A percentile compares a stretch with the other conserved stretches of the same genome.
Evolutionary conservation across 176 grass and related monocot species (phyloP).

Genomic region (Musa itinerans): DNA sequence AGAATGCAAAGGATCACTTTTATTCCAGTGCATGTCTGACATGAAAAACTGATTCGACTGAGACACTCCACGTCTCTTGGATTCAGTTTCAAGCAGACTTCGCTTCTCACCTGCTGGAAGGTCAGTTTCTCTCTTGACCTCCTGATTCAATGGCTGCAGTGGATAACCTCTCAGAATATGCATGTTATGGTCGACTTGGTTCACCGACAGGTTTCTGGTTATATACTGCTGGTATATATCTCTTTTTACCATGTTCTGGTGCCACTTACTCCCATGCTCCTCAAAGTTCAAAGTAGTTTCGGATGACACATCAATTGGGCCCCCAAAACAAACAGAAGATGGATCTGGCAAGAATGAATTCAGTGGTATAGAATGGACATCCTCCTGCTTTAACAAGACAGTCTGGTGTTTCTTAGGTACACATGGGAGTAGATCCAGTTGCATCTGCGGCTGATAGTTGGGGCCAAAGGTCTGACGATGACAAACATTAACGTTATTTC

Average conservation of each 20-base stretch:
- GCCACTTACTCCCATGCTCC: conserved; percentile 25
- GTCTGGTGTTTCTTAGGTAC: conserved; percentile 15
- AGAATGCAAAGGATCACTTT: conserved; percentile 8
- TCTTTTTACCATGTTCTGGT: conserved; percentile 23
- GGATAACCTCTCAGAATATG: conserved; percentile 32
- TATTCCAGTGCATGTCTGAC: conserved; percentile 37
- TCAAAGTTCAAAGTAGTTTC: conserved; percentile 40
- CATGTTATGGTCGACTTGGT: conserved; percentile 28
- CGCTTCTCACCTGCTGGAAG: conserved; percentile 18
- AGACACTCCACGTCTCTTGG: conserved; percentile 18
- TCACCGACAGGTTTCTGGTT: conserved; percentile 29
- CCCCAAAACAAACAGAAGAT: conserved; percentile 44
- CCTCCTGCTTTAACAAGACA: conserved; percentile 39
- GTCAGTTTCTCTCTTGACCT: conserved; percentile 22
- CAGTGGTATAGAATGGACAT: conserved; percentile 16
- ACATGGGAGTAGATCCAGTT: conserved; percentile 15
- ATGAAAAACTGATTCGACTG: conserved; percentile 34
- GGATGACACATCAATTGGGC: conserved; percentile 30
- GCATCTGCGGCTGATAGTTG: conserved; percentile 23
- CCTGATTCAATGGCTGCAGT: conserved; percentile 30
- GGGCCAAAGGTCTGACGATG: conserved; percentile 16
- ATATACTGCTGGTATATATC: conserved; percentile 32
- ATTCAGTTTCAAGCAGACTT: conserved; percentile 28
- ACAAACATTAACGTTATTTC: conserved; percentile 20
- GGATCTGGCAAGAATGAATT: conserved; percentile 37